Conservation (phyloP, 2,329 filamentous ascomycete genomes). For the Lecanicillium sp. region DNA sequence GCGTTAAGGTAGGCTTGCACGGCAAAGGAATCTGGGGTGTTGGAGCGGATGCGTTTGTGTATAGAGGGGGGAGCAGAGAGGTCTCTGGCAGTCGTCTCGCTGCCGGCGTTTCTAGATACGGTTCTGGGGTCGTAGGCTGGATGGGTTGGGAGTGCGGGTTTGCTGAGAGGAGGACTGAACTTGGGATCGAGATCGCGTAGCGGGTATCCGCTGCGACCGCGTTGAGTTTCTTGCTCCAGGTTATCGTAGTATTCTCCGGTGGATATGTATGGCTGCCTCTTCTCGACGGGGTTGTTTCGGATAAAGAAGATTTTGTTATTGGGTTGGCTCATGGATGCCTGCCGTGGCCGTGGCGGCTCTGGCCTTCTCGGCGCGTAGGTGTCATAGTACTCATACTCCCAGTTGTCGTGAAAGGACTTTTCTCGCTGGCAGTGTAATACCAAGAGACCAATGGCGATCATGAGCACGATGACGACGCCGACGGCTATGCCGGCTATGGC, state of each 20-base stretch:
- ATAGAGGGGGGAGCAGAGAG: constrained; percentile 8
- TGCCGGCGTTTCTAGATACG: constrained; percentile 1
- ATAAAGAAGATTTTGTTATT: constrained; percentile 16
- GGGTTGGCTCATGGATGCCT: constrained; percentile 17
- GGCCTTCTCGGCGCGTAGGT: constrained; percentile 8
- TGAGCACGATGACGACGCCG: constrained; percentile 33
- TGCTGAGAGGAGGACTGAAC: neutral
- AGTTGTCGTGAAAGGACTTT: constrained; percentile 20
- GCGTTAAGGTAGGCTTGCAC: constrained; percentile 28
- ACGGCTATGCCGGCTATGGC: constrained; percentile 48
- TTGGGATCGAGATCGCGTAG: neutral
- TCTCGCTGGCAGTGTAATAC: constrained; percentile 40
- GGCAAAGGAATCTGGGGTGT: constrained; percentile 24
- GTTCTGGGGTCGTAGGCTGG: constrained; percentile 8
- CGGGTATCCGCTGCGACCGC: neutral
- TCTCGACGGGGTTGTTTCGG: constrained; percentile 12
- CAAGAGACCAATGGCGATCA: constrained; percentile 36
- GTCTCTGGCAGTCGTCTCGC: neutral
- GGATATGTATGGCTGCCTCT: constrained; percentile 17
- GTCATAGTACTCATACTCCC: constrained; percentile 17
- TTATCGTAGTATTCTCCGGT: constrained; percentile 33
- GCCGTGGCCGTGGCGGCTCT: constrained; percentile 10
- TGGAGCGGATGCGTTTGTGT: constrained; percentile 12
- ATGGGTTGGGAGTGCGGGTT: neutral
- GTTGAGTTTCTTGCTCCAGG: constrained; percentile 21